A percentile compares a stretch with the other conserved stretches of the same genome.
phyloP scores from a whole-genome alignment of 23 red algal genomes.

The Gracilaria gracilis region DNA sequence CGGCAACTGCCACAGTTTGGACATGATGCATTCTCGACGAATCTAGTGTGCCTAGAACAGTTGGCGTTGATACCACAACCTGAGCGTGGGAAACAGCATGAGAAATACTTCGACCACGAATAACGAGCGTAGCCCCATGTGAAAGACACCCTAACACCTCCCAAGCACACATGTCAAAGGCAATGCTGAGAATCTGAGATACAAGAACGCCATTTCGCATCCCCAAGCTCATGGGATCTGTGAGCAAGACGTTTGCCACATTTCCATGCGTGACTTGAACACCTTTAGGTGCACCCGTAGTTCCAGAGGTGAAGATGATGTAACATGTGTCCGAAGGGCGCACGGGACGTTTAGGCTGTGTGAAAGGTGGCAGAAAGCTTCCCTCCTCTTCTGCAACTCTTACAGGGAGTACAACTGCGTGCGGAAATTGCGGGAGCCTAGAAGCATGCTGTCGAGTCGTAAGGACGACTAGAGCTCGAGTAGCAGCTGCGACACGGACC shows the following conservation, averaged over 20 bases:
- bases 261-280: constrained; percentile 77
- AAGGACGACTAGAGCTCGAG: constrained; percentile 17
- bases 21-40: constrained; percentile 39
- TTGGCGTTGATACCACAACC: constrained; percentile 42
- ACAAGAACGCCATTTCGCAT: constrained; percentile 19
- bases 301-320: constrained; percentile 92
- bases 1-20: constrained; percentile 49
- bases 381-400: background rate
- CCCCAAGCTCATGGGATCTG: constrained; percentile 26
- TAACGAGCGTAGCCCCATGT: constrained; percentile 32
- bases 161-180: constrained; percentile 61
- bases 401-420: constrained; percentile 6
- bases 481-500: constrained; percentile 10
- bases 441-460: background rate
- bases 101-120: constrained; percentile 35
- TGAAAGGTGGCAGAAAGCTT: background rate
- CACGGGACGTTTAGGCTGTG: background rate
- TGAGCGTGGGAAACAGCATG: constrained; percentile 37
- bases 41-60: constrained; percentile 30
- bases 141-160: constrained; percentile 43
- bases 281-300: constrained; percentile 90
- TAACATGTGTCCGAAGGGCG: constrained; percentile 32
- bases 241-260: constrained; percentile 70
- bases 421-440: constrained; percentile 18
- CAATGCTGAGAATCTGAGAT: constrained; percentile 48